Conservation (phyloP, 805 yeast species). For the Barnettozyma wickerhamii region DNA sequence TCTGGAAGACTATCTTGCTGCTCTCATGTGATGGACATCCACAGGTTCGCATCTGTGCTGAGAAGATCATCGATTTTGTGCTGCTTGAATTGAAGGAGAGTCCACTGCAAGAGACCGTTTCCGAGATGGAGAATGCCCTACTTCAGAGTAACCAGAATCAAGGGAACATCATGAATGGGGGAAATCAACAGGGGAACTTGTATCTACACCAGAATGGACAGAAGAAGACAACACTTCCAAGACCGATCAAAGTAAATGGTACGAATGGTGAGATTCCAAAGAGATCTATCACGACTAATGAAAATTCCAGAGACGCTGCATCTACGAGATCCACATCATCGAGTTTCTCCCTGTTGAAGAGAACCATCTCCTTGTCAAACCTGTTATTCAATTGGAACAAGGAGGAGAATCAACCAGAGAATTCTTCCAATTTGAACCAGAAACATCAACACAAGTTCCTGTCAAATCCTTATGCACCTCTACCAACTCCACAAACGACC, state of each 20-base stretch:
- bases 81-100: slow-evolving; percentile 49
- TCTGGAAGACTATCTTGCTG: slow-evolving; percentile 81
- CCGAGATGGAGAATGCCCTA: slow-evolving; percentile 60
- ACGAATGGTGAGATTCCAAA: not conserved
- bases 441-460: slow-evolving; percentile 4
- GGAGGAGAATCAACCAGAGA: slow-evolving; percentile 14
- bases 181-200: slow-evolving; percentile 24
- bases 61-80: slow-evolving; percentile 69
- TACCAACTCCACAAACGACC: slow-evolving; percentile 54
- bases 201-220: slow-evolving; percentile 24
- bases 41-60: slow-evolving; percentile 72
- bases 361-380: slow-evolving; percentile 27
- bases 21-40: slow-evolving; percentile 84
- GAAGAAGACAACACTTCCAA: slow-evolving; percentile 32
- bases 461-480: slow-evolving; percentile 34
- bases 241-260: slow-evolving; percentile 31
- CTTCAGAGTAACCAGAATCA: slow-evolving; percentile 40
- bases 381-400: slow-evolving; percentile 25
- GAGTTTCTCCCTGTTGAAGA: slow-evolving; percentile 17
- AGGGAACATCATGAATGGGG: too few species aligned
- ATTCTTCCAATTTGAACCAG: slow-evolving; percentile 7
- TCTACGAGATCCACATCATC: slow-evolving; percentile 8
- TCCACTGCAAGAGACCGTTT: slow-evolving; percentile 60
- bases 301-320: not conserved
- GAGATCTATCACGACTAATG: slow-evolving; percentile 18